Evolutionary conservation across 208 protist species (phyloP), one percentile per base, ranked within the genome.

Genomic region (Trypanosomatidae sp.): DNA sequence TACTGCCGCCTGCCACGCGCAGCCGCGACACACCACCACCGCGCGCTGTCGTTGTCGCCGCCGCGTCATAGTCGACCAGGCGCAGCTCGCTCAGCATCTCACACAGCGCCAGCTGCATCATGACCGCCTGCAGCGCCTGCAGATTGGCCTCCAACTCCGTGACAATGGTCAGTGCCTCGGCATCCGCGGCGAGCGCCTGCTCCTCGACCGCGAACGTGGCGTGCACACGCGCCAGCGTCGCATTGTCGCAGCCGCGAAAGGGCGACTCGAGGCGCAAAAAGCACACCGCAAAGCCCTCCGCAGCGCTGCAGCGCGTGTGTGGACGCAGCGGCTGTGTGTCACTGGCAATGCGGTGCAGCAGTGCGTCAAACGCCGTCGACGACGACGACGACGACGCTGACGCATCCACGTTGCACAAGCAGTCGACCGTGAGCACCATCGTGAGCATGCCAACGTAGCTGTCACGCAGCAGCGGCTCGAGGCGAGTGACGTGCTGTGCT

Each of bases 381-480:
- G 46, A 57, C 1, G 78, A 55, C 2, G 44, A 57, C 7, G 53
- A 58, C 11, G 67, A 39, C 4, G 33, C 46, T 11, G 28, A 21
- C 3, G 78, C 83, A 53, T 92, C 86, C 35, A 81, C 62, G 61
- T 92, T 92, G 48, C 71, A 79, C 15, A 87, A 32, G 11, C 47
- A 65, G 48, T 92, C 71, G 4, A 78, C 64, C 10, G 57, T 62
- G 22, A 85, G 53, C 23, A 92, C 51, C 44, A 92, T 51, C 13
- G 73, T 60, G 25, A 82, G 65, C 64, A 92, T 79, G 35, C 83
- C 83, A 4, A 61, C 52, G 69, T 84, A 80, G 43, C 83, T 66
- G 7, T 18, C 43, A 11, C 63, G 59, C 21, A 87, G 57, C 23
- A 43, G 32, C 13, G 59, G 58, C 66, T 88, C 68, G 21, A 67